phyloP scores from a whole-genome alignment of 2,329 filamentous ascomycete species.

The Colletotrichum liaoningense region DNA sequence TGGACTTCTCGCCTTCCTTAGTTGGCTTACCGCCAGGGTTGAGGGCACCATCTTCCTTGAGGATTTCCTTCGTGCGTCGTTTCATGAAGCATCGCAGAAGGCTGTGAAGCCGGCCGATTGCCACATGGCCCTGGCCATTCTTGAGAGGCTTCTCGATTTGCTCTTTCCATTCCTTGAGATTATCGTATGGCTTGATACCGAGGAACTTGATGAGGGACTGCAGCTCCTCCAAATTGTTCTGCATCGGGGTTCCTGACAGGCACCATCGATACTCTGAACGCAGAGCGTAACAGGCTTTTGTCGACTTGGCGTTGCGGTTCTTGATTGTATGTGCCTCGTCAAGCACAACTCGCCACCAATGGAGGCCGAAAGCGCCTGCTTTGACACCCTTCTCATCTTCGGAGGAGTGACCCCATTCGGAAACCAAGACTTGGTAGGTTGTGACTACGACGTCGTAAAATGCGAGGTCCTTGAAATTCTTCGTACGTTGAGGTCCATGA shows the following conservation, averaged over 20 bases:
- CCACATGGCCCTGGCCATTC: slow-evolving; percentile 87
- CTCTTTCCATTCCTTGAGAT: slow-evolving; percentile 88
- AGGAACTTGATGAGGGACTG: slow-evolving; percentile 95
- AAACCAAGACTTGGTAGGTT: slow-evolving; percentile 94
- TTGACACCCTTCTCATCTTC: slow-evolving; percentile 71
- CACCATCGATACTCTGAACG: slow-evolving; percentile 94
- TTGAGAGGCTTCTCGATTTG: slow-evolving; percentile 92
- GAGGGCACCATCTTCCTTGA: slow-evolving; percentile 86
- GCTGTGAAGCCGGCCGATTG: slow-evolving; percentile 86
- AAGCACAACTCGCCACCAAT: slow-evolving; percentile 95
- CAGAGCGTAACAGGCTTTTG: slow-evolving; percentile 89
- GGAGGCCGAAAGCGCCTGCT: slow-evolving; percentile 87
- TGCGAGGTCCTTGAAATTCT: slow-evolving; percentile 79
- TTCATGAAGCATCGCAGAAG: slow-evolving; percentile 97
- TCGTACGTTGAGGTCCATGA: slow-evolving; percentile 88
- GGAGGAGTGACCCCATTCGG: slow-evolving; percentile 81
- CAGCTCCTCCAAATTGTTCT: slow-evolving; percentile 97
- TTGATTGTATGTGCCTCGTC: slow-evolving; percentile 99
- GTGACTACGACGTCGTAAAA: slow-evolving; percentile 96
- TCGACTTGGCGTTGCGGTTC: slow-evolving; percentile 95
- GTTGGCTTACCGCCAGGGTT: slow-evolving; percentile 77
- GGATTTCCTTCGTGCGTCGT: slow-evolving; percentile 95
- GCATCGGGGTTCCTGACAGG: slow-evolving; percentile 94
- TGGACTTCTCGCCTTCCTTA: slow-evolving; percentile 56
- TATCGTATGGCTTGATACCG: slow-evolving; percentile 89